Percentiles rank a stretch among this genome's conserved stretches.
Conservation (phyloP, 441 rosid genomes). For the Gossypium lobatum region DNA sequence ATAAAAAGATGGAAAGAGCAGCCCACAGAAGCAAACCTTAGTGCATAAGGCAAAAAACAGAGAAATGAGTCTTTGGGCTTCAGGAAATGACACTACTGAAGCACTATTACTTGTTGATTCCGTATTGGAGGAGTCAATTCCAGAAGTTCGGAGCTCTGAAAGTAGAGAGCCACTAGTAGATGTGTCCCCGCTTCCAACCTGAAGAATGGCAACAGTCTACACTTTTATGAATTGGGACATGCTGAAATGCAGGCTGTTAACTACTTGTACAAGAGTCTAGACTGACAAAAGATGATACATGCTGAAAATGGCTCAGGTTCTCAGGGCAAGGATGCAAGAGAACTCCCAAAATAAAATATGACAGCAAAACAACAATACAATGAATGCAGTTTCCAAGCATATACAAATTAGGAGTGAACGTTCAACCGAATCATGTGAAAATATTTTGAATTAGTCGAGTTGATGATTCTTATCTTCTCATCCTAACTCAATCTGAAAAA, state of each 20-base stretch:
- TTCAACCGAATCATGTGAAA: too few species aligned
- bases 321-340: not conserved
- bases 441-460: too few species aligned
- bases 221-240: not conserved
- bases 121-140: slow-evolving; percentile 38
- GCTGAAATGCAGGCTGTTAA: not conserved
- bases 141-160: slow-evolving; percentile 46
- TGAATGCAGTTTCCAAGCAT: slow-evolving; percentile 3
- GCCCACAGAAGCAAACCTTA: slow-evolving; percentile 47
- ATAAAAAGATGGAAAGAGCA: slow-evolving; percentile 10
- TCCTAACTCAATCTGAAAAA: too few species aligned
- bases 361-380: not conserved
- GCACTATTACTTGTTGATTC: slow-evolving; percentile 37
- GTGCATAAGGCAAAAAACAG: slow-evolving; percentile 92
- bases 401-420: not conserved
- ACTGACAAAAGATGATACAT: not conserved
- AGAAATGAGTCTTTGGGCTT: slow-evolving; percentile 85
- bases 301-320: not conserved
- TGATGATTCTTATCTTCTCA: too few species aligned
- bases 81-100: slow-evolving; percentile 58
- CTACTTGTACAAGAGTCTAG: not conserved
- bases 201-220: slow-evolving; percentile 13
- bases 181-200: slow-evolving; percentile 58
- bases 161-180: slow-evolving; percentile 51
- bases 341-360: not conserved